Evolutionary conservation across 2,329 filamentous ascomycete species (phyloP).

Genomic region (Tetracladium maxilliforme): DNA sequence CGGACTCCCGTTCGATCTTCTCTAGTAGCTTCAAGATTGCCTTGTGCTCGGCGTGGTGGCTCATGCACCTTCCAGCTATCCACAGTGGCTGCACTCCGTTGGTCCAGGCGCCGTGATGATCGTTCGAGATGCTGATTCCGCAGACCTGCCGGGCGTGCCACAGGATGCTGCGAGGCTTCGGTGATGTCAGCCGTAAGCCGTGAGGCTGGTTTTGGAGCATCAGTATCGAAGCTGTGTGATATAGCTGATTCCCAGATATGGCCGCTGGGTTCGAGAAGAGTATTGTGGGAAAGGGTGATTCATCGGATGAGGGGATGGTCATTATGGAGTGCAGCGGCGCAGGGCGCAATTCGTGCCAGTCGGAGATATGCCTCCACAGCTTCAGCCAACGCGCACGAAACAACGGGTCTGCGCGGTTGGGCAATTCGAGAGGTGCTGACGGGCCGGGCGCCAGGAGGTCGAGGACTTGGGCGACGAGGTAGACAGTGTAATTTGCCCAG

Average conservation of each 20-base stretch:
- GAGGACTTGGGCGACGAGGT: slow-evolving; percentile 27
- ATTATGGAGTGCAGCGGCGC: slow-evolving; percentile 19
- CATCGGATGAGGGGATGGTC: slow-evolving; percentile 14
- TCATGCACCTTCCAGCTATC: slow-evolving; percentile 29
- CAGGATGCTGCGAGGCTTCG: slow-evolving; percentile 24
- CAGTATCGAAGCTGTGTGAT: slow-evolving; percentile 14
- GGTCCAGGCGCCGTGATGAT: slow-evolving; percentile 27
- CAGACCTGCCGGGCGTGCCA: slow-evolving; percentile 31
- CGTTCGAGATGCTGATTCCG: slow-evolving; percentile 26
- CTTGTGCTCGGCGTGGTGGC: slow-evolving; percentile 23
- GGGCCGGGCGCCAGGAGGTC: slow-evolving; percentile 15
- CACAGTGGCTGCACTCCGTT: slow-evolving; percentile 29
- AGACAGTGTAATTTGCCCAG: slow-evolving; percentile 35
- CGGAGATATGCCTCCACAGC: slow-evolving; percentile 21
- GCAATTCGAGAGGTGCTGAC: no score
- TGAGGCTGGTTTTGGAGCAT: slow-evolving; percentile 16
- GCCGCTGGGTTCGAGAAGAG: slow-evolving; percentile 6
- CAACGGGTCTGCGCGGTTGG: no score
- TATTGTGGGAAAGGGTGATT: slow-evolving; percentile 9
- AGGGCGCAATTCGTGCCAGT: slow-evolving; percentile 22
- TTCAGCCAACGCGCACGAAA: slow-evolving; percentile 19
- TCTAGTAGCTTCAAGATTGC: slow-evolving; percentile 30
- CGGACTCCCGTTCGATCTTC: slow-evolving; percentile 33
- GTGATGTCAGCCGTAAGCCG: slow-evolving; percentile 6
- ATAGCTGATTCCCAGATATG: slow-evolving; percentile 19